Conservation (phyloP, 106 monocot genomes). For the Phalaenopsis aphrodite region DNA sequence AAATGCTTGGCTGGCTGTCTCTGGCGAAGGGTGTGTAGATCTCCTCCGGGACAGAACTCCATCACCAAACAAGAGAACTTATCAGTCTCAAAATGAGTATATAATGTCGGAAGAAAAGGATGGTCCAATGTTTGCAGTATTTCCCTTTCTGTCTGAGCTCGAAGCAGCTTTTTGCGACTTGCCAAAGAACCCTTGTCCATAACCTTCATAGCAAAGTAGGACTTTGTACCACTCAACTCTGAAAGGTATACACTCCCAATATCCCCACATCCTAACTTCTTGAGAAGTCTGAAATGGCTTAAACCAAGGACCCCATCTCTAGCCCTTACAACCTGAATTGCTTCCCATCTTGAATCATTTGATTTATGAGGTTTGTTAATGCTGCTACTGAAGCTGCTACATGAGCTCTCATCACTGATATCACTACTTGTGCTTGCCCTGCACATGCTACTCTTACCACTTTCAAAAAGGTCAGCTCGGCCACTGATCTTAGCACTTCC, state of each 20-base stretch:
- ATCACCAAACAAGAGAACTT: slow-evolving; percentile 63
- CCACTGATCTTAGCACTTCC: slow-evolving; percentile 28
- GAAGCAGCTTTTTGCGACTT: slow-evolving; percentile 44
- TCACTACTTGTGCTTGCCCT: slow-evolving; percentile 35
- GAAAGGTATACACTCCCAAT: slow-evolving; percentile 59
- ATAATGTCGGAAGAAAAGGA: slow-evolving; percentile 54
- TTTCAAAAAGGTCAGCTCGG: slow-evolving; percentile 19
- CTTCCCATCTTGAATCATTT: slow-evolving; percentile 51
- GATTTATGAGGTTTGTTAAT: slow-evolving; percentile 42
- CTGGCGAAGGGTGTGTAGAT: slow-evolving; percentile 52
- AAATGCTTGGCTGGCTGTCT: slow-evolving; percentile 52
- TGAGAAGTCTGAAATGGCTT: slow-evolving; percentile 51
- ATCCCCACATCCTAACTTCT: slow-evolving; percentile 48
- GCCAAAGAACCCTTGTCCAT: slow-evolving; percentile 63
- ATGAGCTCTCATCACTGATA: slow-evolving; percentile 36
- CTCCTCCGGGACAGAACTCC: slow-evolving; percentile 63
- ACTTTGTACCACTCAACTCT: slow-evolving; percentile 44
- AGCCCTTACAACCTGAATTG: slow-evolving; percentile 23
- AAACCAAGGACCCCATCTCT: slow-evolving; percentile 42
- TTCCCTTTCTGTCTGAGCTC: slow-evolving; percentile 61
- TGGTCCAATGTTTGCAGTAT: slow-evolving; percentile 54
- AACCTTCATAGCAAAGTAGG: slow-evolving; percentile 63
- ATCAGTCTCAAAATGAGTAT: slow-evolving; percentile 60
- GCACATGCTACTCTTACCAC: slow-evolving; percentile 36
- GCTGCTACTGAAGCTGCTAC: slow-evolving; percentile 34